Base-by-base conservation (phyloP, 106 monocot genomes). In the Phalaenopsis aphrodite region DNA sequence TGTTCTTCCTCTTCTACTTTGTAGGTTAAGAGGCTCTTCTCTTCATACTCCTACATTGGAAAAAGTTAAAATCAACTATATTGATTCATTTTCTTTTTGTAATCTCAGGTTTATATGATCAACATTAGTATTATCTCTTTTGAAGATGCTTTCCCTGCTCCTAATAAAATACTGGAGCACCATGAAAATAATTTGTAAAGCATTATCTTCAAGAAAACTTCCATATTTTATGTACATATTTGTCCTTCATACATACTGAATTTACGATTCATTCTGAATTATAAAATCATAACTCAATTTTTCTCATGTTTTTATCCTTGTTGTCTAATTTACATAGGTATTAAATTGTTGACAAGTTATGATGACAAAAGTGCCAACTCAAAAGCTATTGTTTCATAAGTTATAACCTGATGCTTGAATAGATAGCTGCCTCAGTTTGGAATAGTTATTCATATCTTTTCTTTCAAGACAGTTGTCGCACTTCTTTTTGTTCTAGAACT, bases 1-100 rank as follows among this genome's bases (percentile, higher is more conserved):
- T 66, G 66, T 55, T 72, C 65, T 76, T 85, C 86, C 82, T 84
- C 79, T 80, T 95, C 90, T 82, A 88, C 43, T 79, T 87, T 83
- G 78, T 83, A 66, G 14, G 80, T 78, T 78, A 86, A 65, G 17
- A 89, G 82, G 37, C 80, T 91, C 39, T 55, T 88, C 79, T 98
- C 89, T 65, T 85, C 86, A 84, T 88, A 92, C 79, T 98, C 98
- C 94, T 98, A 71, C 21, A 41, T 83, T 58, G 24, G 21, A 56
- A 42, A 52, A 55, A 11, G 42, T 79, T 42, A 68, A 82, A 41
- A 64, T 49, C 23, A 66, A 78, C 14, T 72, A 41, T 18, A 72
- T 39, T 6, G 38, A 72, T 72, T 41, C 41, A 72, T 41, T 41
- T 38, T 5, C 66, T 64, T 2, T 66, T 24, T 66, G 24, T 66